Evolutionary conservation across 345 rosid species (phyloP).

Genomic region (Crucihimalaya himalaica): DNA sequence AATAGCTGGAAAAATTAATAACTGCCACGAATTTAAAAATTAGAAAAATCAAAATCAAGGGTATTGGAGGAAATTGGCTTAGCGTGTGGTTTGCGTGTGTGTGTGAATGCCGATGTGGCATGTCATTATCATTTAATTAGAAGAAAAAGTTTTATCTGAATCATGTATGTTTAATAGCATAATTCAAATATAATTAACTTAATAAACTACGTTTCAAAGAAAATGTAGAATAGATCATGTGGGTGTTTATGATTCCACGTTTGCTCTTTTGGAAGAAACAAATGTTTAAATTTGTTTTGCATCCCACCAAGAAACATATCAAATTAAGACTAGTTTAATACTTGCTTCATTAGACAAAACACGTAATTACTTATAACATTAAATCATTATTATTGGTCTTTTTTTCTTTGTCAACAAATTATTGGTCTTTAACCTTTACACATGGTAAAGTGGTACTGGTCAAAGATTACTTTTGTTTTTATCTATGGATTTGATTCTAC

Average conservation of each 20-base stretch:
- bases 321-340: conserved; percentile 34
- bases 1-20: background rate
- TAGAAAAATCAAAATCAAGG: background rate
- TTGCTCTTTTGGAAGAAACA: conserved; percentile 32
- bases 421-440: conserved; percentile 26
- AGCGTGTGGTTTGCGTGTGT: conserved; percentile 38
- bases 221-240: conserved; percentile 26
- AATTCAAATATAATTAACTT: conserved; percentile 23
- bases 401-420: conserved; percentile 9
- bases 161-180: conserved; percentile 7
- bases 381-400: conserved; percentile 8
- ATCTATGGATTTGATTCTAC: conserved; percentile 22
- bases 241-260: conserved; percentile 38
- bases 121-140: conserved; percentile 16
- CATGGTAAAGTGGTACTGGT: conserved; percentile 24
- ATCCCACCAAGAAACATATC: conserved; percentile 42
- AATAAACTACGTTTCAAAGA: background rate
- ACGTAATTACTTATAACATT: conserved; percentile 8
- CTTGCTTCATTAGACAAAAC: conserved; percentile 41
- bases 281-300: conserved; percentile 28
- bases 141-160: background rate
- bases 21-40: conserved; percentile 3
- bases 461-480: conserved; percentile 14
- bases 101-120: conserved; percentile 42
- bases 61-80: background rate